Evolutionary conservation across 2,329 filamentous ascomycete species (phyloP).

Genomic region (Diaporthe sp.): DNA sequence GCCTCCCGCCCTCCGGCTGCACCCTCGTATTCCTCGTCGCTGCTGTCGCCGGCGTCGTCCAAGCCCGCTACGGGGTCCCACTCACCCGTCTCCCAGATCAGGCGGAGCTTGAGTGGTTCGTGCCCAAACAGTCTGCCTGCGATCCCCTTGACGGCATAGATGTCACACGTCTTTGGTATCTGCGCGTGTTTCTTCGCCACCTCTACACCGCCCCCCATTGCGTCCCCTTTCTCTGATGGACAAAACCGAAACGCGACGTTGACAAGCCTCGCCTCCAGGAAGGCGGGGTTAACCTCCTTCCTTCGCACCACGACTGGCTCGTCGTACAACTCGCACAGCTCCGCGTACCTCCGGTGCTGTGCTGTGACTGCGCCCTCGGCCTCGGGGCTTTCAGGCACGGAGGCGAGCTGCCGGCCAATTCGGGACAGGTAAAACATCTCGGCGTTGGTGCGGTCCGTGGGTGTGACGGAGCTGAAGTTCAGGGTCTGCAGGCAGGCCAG

Average conservation of each 20-base stretch:
- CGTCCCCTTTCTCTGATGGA: background rate
- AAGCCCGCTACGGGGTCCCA: constrained; percentile 81
- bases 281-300: constrained; percentile 75
- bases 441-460: constrained; percentile 83
- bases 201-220: background rate
- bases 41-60: constrained; percentile 65
- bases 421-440: constrained; percentile 93
- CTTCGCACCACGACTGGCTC: constrained; percentile 72
- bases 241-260: constrained; percentile 55
- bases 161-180: constrained; percentile 81
- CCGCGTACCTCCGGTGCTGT: constrained; percentile 76
- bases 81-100: constrained; percentile 92
- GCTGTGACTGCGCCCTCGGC: constrained; percentile 63
- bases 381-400: constrained; percentile 62
- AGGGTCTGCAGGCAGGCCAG: constrained; percentile 74
- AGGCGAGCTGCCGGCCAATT: constrained; percentile 80
- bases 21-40: constrained; percentile 63
- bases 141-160: constrained; percentile 84
- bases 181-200: constrained; percentile 49
- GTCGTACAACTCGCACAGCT: constrained; percentile 82
- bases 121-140: constrained; percentile 77
- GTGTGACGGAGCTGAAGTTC: constrained; percentile 78
- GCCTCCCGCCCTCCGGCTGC: constrained; percentile 43
- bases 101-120: constrained; percentile 69
- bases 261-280: constrained; percentile 82